phyloP scores from a whole-genome alignment of 768 basidiomycete species.

The Lactarius indigo region DNA sequence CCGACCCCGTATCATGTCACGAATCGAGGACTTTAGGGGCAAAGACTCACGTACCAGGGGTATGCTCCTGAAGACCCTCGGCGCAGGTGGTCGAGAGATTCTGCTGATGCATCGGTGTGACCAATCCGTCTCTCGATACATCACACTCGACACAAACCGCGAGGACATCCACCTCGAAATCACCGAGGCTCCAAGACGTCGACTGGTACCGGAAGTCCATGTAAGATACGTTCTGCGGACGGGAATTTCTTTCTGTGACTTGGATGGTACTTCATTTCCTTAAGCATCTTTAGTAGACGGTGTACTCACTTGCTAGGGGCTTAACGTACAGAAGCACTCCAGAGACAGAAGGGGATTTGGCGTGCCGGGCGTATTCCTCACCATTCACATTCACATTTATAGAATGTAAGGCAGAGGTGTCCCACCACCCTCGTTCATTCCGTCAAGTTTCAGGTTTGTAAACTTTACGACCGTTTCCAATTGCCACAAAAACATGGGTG shows the following conservation, averaged over 20 bases:
- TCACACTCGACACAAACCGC: slow-evolving; percentile 6
- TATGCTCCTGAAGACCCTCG: neutral
- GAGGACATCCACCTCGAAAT: slow-evolving; percentile 9
- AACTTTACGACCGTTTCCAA: slow-evolving; percentile 18
- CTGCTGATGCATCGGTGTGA: slow-evolving; percentile 1
- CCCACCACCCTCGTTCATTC: slow-evolving; percentile 15
- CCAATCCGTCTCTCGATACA: neutral
- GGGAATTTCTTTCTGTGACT: neutral
- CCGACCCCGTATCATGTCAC: neutral
- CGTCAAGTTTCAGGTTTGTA: slow-evolving; percentile 18
- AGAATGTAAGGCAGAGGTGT: slow-evolving; percentile 16
- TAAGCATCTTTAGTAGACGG: slow-evolving; percentile 9
- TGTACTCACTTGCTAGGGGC: slow-evolving; percentile 13
- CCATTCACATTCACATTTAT: slow-evolving; percentile 20
- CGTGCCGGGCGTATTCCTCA: slow-evolving; percentile 14
- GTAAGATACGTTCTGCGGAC: neutral
- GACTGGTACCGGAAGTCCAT: slow-evolving; percentile 17
- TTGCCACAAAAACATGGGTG: slow-evolving; percentile 12
- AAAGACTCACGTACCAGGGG: slow-evolving; percentile 6
- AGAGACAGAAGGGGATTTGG: slow-evolving; percentile 18
- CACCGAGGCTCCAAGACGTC: slow-evolving; percentile 1
- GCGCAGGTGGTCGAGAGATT: neutral
- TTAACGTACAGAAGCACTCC: slow-evolving; percentile 7
- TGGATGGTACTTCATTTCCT: slow-evolving; percentile 6
- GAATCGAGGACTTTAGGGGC: neutral